These are phyloP conservation scores for Pythium aristosporum DNA, from an alignment of 352 stramenopile genomes.

Conservation along the genomic window DNA sequence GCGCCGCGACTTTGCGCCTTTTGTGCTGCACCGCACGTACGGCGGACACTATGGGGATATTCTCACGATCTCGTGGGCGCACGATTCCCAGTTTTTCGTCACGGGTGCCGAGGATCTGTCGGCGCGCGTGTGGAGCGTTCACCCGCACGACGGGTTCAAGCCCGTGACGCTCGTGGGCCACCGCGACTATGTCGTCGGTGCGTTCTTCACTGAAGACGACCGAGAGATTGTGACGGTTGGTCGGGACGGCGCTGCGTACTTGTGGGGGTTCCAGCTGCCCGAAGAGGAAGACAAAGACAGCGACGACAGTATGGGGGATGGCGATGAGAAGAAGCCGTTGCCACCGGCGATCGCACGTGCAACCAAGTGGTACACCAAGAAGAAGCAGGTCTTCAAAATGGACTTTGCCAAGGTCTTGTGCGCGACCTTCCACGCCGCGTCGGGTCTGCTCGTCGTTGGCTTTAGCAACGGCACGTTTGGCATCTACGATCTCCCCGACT, in stretches of 20 bases:
- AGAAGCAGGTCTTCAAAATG: constrained; percentile 90
- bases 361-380: constrained; percentile 83
- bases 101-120: constrained; percentile 88
- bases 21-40: constrained; percentile 88
- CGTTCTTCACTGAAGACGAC: constrained; percentile 85
- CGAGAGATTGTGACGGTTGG: constrained; percentile 83
- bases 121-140: constrained; percentile 82
- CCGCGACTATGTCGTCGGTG: constrained; percentile 80
- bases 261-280: constrained; percentile 79
- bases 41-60: constrained; percentile 90
- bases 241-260: constrained; percentile 83
- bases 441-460: constrained; percentile 92
- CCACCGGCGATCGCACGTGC: constrained; percentile 69
- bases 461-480: constrained; percentile 98
- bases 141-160: constrained; percentile 72
- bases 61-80: constrained; percentile 81
- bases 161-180: constrained; percentile 89
- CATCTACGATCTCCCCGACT: constrained; percentile 95
- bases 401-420: constrained; percentile 88
- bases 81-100: constrained; percentile 90
- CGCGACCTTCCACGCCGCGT: constrained; percentile 87
- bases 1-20: constrained; percentile 89
- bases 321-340: constrained; percentile 8
- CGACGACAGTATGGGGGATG: constrained; percentile 34
- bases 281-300: constrained; percentile 35